A percentile compares a stretch with the other conserved stretches of the same genome.
These are phyloP conservation scores for Camptophora hylomeconis DNA, from an alignment of 2,329 filamentous ascomycete species.

Conservation along the genomic window DNA sequence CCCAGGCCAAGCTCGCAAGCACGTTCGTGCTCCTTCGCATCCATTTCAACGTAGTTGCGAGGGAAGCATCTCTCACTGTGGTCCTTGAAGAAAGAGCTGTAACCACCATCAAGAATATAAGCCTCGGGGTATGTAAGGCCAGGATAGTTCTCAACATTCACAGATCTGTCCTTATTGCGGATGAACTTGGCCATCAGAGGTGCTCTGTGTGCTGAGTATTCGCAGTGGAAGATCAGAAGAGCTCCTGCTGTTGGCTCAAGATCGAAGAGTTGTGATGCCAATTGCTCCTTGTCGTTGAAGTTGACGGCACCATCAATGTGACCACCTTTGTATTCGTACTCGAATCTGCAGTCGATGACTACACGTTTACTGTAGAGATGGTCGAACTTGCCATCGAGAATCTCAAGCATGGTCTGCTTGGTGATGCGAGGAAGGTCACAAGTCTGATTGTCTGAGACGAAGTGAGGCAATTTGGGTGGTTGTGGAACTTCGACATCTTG, in stretches of 20 bases:
- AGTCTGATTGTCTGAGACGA: constrained; percentile 62
- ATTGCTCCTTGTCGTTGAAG: constrained; percentile 87
- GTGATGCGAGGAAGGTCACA: constrained; percentile 83
- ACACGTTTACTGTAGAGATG: constrained; percentile 66
- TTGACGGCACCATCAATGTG: constrained; percentile 91
- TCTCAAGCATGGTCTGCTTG: constrained; percentile 66
- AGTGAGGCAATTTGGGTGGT: constrained; percentile 63
- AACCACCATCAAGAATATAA: constrained; percentile 93
- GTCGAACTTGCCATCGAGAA: constrained; percentile 74
- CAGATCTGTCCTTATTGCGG: constrained; percentile 72
- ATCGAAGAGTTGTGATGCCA: constrained; percentile 67
- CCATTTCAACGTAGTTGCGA: constrained; percentile 95
- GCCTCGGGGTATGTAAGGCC: constrained; percentile 88
- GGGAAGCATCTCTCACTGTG: constrained; percentile 75
- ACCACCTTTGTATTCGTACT: constrained; percentile 95
- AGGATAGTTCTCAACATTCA: constrained; percentile 79
- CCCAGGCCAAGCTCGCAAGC: constrained; percentile 93
- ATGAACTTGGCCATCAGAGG: constrained; percentile 93
- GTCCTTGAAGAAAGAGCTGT: constrained; percentile 79
- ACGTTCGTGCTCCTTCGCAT: constrained; percentile 74
- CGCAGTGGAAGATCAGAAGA: constrained; percentile 87
- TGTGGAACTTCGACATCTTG: constrained; percentile 64
- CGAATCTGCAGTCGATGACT: constrained; percentile 92
- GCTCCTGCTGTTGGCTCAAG: constrained; percentile 53
- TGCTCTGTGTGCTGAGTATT: constrained; percentile 93